Evolutionary conservation across 352 stramenopile species (phyloP).

Genomic region (Phytopythium boreale): DNA sequence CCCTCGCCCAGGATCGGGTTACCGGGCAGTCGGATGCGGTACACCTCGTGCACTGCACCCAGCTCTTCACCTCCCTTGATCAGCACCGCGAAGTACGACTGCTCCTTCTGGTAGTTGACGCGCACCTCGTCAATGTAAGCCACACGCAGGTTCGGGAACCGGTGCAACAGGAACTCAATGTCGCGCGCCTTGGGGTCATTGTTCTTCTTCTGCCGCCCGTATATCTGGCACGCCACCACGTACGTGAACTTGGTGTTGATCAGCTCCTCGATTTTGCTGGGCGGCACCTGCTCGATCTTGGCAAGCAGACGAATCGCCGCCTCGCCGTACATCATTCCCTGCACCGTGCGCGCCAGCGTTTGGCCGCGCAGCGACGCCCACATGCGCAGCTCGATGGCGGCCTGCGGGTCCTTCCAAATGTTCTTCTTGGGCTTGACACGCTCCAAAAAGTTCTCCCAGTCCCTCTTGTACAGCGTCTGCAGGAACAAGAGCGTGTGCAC

Average conservation of each 20-base stretch:
- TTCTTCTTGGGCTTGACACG: slow-evolving; percentile 93
- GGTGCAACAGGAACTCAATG: slow-evolving; percentile 97
- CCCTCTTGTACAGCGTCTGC: slow-evolving; percentile 97
- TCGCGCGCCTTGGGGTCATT: slow-evolving; percentile 98
- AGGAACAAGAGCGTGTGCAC: slow-evolving; percentile 88
- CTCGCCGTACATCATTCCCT: slow-evolving; percentile 99
- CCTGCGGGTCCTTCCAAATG: slow-evolving; percentile 86
- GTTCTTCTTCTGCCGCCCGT: slow-evolving; percentile 98
- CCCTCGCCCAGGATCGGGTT: slow-evolving; percentile 98
- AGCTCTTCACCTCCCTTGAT: slow-evolving; percentile 91
- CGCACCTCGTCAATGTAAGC: slow-evolving; percentile 98
- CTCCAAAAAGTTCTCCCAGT: slow-evolving; percentile 99
- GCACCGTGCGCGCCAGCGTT: slow-evolving; percentile 96
- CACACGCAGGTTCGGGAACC: slow-evolving; percentile 96
- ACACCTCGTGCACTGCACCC: slow-evolving; percentile 89
- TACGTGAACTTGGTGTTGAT: slow-evolving; percentile 99
- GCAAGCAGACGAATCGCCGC: slow-evolving; percentile 96
- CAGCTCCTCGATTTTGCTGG: slow-evolving; percentile 93
- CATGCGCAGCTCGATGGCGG: slow-evolving; percentile 89
- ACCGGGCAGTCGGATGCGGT: slow-evolving; percentile 96
- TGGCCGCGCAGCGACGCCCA: slow-evolving; percentile 98
- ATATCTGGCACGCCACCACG: slow-evolving; percentile 98
- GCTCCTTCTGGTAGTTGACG: slow-evolving; percentile 93
- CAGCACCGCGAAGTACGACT: slow-evolving; percentile 97
- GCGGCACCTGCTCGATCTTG: slow-evolving; percentile 91